phyloP scores from a whole-genome alignment of 306 rosid genomes.

The Casuarina glauca region DNA sequence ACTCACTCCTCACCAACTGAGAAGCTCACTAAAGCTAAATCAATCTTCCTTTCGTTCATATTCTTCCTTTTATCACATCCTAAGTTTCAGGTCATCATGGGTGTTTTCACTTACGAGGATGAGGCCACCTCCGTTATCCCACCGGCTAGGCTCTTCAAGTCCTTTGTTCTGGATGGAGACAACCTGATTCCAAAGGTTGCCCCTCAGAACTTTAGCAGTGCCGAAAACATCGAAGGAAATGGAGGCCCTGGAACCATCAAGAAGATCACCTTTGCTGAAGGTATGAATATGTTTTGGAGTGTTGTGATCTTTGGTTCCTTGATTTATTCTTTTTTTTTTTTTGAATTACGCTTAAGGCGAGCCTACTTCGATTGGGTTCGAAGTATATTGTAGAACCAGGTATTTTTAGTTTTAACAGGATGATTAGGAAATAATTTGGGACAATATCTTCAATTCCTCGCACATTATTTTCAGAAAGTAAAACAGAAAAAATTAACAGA shows the following conservation, averaged over 20 bases:
- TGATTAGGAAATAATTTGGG: too few species aligned
- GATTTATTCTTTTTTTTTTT: too few species aligned
- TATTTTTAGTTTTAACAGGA: too few species aligned
- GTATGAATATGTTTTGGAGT: neutral
- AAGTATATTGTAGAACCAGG: too few species aligned
- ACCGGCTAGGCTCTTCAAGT: constrained; percentile 38
- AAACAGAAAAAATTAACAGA: too few species aligned
- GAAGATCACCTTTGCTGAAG: constrained; percentile 35
- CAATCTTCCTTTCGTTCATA: neutral
- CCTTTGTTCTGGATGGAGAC: constrained; percentile 35
- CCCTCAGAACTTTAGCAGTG: constrained; percentile 23
- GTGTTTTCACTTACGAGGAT: constrained; percentile 20
- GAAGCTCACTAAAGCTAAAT: neutral
- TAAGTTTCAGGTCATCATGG: constrained; percentile 27
- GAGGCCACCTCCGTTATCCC: constrained; percentile 21
- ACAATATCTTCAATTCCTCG: too few species aligned
- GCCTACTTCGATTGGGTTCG: too few species aligned
- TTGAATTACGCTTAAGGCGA: too few species aligned
- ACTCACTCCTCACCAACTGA: neutral
- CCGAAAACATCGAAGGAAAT: constrained; percentile 33
- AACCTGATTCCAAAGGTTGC: constrained; percentile 38
- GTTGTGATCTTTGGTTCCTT: too few species aligned
- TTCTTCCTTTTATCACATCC: neutral
- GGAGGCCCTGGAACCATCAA: constrained; percentile 44
- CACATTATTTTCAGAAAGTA: too few species aligned